Evolutionary conservation across 2,329 filamentous ascomycete genomes (phyloP), one percentile per base, ranked within the genome.

Genomic region (Ophiostoma angusticollis): DNA sequence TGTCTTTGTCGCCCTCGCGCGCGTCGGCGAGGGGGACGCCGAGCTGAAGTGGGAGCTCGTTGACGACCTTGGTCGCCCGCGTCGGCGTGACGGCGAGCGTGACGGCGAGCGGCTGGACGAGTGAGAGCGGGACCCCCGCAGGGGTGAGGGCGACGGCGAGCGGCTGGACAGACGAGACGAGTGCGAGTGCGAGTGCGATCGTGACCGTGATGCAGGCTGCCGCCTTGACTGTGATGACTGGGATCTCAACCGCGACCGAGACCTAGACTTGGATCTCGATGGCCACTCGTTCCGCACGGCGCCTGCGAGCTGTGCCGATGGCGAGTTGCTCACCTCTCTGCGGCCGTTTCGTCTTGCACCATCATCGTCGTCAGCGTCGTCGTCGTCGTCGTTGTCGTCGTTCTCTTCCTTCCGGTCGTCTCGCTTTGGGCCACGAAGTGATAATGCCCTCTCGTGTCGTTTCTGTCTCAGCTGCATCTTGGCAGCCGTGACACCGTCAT

Each of bases 1-100:
- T 19, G 32, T 31, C 16, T 34, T 32, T 13, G 31, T 11, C 8
- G 1, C 12, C 40, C 49, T 48, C 14, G 48, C 51, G 32, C 47
- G 51, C 22, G 60, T 53, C 30, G 51, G 42, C 47, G 59, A 60
- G 18, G 25, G 41, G 2, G 25, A 29, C 5, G 21, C 14, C 12
- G 35, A 32, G 4, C 33, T 13, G 13, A 32, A 29, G 25, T 21
- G 21, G 1, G 41, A 43, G 16, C 23, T 14, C 9, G 42, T 19
- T 3, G 38, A 21, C 9, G 35, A 13, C 19, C 16, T 22, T 16
- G 31, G 11, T 11, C 12, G 5, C 4, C 6, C 4, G 17, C 17
- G 17, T 11, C 17, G 19, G 12, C 22, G 31, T 22, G 35, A 17
- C 3, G 13, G 31, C n/a, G 40, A 16, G 9, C 16, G 21, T 18